Evolutionary conservation across 805 yeast species (phyloP).

Genomic region (Wickerhamiella shivajii): DNA sequence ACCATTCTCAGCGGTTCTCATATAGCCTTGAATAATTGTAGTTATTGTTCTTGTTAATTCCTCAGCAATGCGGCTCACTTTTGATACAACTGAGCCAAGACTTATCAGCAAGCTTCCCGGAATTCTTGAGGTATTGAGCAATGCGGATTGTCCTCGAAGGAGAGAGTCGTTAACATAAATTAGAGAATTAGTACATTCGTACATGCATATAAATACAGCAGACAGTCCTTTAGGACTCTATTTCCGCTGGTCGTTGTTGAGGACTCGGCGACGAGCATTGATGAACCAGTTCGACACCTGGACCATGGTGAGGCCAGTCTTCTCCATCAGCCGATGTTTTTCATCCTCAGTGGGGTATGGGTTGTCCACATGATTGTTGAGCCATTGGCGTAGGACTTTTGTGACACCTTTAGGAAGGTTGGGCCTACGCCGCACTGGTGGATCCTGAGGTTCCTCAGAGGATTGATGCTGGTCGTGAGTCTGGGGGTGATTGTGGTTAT

Average conservation of each 20-base stretch:
- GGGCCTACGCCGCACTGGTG: constrained; percentile 33
- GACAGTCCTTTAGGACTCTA: too few relatives aligned
- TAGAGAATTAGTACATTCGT: too few relatives aligned
- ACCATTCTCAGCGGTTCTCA: too few relatives aligned
- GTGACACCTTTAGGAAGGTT: constrained; percentile 72
- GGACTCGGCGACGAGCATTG: constrained; percentile 67
- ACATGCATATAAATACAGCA: too few relatives aligned
- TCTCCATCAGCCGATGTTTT: constrained; percentile 49
- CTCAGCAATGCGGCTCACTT: too few relatives aligned
- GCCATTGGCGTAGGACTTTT: constrained; percentile 57
- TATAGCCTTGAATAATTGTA: too few relatives aligned
- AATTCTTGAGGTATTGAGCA: too few relatives aligned
- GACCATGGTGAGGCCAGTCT: constrained; percentile 66
- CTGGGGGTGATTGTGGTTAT: neutral
- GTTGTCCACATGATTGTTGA: constrained; percentile 55
- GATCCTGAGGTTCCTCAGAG: constrained; percentile 1
- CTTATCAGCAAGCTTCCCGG: too few relatives aligned
- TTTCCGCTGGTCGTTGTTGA: constrained; percentile 26
- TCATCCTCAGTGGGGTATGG: constrained; percentile 79
- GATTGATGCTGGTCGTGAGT: neutral
- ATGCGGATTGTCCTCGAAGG: too few relatives aligned
- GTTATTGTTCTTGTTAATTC: too few relatives aligned
- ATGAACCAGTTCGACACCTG: constrained; percentile 82
- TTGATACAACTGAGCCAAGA: too few relatives aligned
- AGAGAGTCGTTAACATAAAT: too few relatives aligned